Base-by-base conservation (phyloP, 2,329 filamentous ascomycete species). In the Mycosphaerella sp. region DNA sequence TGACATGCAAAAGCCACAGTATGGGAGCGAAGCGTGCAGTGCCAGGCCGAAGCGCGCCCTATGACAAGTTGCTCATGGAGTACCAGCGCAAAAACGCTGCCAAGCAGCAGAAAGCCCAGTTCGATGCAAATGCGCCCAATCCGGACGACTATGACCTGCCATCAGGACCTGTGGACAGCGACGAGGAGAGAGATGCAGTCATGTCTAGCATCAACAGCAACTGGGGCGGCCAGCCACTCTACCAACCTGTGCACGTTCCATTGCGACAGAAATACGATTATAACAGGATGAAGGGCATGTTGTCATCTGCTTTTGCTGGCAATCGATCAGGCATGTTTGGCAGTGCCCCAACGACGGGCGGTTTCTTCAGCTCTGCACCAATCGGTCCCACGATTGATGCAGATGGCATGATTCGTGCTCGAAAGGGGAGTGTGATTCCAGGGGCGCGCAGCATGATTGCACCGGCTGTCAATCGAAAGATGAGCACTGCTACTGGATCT, bases 71-170 rank as follows among this genome's bases (percentile, higher is more conserved):
- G 36, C 78, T 95, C 43, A 63, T 67, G 54, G 75, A 77, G 53
- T 78, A 78, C 57, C 76, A 78, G 85, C 96, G 97, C 79, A 97
- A 96, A 78, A 98, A 98, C 66, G 93, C 97, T 71, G 93, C 93
- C 21, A 95, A 95, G 67, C 89, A 95, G 74, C 93, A 97, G 72
- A 95, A 96, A 75, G 91, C 91, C 36, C 90, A 91, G 38, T 86
- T 98, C 62, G 91, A 97, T 69, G 92, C 93, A 53, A 95, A 95
- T 69, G 91, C 91, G 1, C 91, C 67, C 8, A 63, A 67, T 14
- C 89, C 92, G 63, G 90, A 96, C 59, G 88, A 91, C 64, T 89
- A 95, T 45, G 81, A 81, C 54, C 88, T 89, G 57, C 84, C 83
- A 5, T 70, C 72, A 1, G 87, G 84, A 2, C 87, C 89, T 1